Percentiles rank a stretch among this genome's conserved stretches.
Conservation (phyloP, 768 basidiomycete species). For the Pisolithus albus region DNA sequence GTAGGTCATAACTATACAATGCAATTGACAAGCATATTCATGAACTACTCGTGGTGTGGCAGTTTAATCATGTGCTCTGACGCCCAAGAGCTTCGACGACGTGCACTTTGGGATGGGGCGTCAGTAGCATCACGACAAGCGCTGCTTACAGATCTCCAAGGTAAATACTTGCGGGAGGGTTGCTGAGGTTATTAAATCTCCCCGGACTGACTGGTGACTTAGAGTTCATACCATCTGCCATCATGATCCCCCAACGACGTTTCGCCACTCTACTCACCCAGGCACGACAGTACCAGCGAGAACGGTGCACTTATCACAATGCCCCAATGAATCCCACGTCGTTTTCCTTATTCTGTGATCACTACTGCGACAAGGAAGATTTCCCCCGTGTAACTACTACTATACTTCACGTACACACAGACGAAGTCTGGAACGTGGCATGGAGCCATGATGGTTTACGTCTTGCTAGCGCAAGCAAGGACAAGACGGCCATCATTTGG, state of each 20-base stretch:
- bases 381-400: constrained; percentile 87
- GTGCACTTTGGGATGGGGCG: constrained; percentile 88
- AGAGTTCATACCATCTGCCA: constrained; percentile 86
- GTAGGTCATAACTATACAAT: constrained; percentile 35
- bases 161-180: constrained; percentile 36
- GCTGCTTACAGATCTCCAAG: constrained; percentile 74
- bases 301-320: constrained; percentile 85
- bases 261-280: constrained; percentile 82
- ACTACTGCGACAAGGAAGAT: constrained; percentile 67
- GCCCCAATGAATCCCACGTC: constrained; percentile 46
- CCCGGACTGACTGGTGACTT: constrained; percentile 1
- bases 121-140: constrained; percentile 68
- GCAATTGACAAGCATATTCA: constrained; percentile 11
- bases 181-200: no score
- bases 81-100: constrained; percentile 71
- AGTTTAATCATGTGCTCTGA: constrained; percentile 93
- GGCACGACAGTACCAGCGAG: constrained; percentile 72
- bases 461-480: constrained; percentile 84
- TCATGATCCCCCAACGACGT: constrained; percentile 90
- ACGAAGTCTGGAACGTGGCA: constrained; percentile 94
- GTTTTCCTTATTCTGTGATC: constrained; percentile 85
- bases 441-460: constrained; percentile 89
- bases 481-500: constrained; percentile 88
- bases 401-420: constrained; percentile 76
- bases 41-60: constrained; percentile 5